These are phyloP conservation scores for Berkeleyomyces rouxiae DNA, from an alignment of 2,329 filamentous ascomycete species.

Conservation along the genomic window DNA sequence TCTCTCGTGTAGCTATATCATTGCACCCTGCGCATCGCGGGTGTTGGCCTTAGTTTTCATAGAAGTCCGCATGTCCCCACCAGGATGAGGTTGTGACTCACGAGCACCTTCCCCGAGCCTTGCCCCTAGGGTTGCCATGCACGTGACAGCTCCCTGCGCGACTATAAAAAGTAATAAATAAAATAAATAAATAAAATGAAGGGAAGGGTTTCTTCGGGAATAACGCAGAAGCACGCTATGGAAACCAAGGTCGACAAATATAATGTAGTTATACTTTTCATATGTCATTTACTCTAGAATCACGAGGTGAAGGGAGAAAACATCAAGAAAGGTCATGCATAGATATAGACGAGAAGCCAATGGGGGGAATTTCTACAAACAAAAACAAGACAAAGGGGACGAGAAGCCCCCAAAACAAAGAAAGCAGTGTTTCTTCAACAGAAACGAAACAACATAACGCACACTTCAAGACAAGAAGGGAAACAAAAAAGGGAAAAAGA, in stretches of 20 bases:
- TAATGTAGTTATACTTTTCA: background rate
- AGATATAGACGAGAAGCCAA: background rate
- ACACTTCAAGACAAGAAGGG: slow-evolving; percentile 10
- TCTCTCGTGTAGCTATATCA: no score
- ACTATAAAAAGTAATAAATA: no score
- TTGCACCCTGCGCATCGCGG: no score
- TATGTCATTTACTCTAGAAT: background rate
- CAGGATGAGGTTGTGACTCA: no score
- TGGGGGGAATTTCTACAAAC: background rate
- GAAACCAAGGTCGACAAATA: background rate
- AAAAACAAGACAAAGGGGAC: background rate
- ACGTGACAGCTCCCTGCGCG: no score
- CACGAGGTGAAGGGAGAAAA: background rate
- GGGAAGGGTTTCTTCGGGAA: background rate
- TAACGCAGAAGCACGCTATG: background rate
- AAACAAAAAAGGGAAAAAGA: slow-evolving; percentile 10
- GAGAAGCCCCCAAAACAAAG: background rate
- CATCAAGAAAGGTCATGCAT: background rate
- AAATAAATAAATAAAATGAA: no score
- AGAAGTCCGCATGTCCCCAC: no score
- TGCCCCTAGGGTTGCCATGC: no score
- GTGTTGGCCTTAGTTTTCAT: no score
- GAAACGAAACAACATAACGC: slow-evolving; percentile 13
- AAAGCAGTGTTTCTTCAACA: background rate
- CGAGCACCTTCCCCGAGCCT: no score